A percentile compares a stretch with the other conserved stretches of the same genome.
These are phyloP conservation scores for Rhynchosporium secalis DNA, from an alignment of 2,329 filamentous ascomycete genomes.

Conservation along the genomic window DNA sequence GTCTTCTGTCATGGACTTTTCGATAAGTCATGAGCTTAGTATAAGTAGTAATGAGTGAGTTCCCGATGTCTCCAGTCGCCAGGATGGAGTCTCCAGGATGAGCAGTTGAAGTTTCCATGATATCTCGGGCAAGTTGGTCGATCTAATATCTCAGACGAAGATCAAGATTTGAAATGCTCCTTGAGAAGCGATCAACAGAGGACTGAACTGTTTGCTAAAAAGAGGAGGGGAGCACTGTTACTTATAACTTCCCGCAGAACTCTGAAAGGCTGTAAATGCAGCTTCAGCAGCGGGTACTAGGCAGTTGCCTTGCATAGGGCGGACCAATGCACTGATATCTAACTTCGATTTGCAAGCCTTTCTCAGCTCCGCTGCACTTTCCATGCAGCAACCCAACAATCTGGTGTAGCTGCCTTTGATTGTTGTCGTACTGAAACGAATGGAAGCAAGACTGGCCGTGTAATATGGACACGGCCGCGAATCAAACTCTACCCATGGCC, in stretches of 20 bases:
- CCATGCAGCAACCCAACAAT: slow-evolving; percentile 1
- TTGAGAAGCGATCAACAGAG: neutral
- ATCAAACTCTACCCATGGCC: neutral
- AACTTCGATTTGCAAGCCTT: slow-evolving; percentile 12
- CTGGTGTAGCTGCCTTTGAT: neutral
- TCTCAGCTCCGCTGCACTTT: slow-evolving; percentile 2
- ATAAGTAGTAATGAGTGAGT: slow-evolving; percentile 15
- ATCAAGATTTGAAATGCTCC: neutral
- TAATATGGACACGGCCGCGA: slow-evolving; percentile 13
- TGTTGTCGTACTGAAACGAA: neutral
- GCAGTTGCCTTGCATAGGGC: slow-evolving; percentile 11
- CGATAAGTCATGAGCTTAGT: slow-evolving; percentile 25
- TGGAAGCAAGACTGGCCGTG: slow-evolving; percentile 4
- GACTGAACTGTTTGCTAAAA: neutral
- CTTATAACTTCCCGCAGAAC: slow-evolving; percentile 17
- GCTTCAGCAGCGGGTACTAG: slow-evolving; percentile 9
- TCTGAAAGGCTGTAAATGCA: slow-evolving; percentile 14
- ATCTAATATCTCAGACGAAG: neutral
- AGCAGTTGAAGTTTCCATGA: slow-evolving; percentile 15
- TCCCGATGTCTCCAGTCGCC: slow-evolving; percentile 19
- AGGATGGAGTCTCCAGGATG: slow-evolving; percentile 21
- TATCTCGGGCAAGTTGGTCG: neutral
- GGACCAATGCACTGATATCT: slow-evolving; percentile 7
- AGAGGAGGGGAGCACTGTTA: slow-evolving; percentile 10
- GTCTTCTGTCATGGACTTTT: slow-evolving; percentile 21